These are phyloP conservation scores for Vinca minor DNA, from an alignment of 257 asterid species.

Conservation along the genomic window DNA sequence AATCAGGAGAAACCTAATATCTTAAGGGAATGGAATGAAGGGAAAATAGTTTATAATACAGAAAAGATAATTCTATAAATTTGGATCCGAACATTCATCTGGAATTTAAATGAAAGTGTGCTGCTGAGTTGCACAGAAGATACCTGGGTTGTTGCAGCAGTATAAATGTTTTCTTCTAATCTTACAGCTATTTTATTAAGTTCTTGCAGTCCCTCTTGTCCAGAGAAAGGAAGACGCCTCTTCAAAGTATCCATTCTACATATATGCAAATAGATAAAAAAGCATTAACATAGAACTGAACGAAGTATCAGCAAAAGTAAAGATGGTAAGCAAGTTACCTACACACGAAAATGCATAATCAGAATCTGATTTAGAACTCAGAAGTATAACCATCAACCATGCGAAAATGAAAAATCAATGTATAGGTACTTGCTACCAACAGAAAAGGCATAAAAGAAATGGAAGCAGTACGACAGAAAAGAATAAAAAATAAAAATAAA, in stretches of 20 bases:
- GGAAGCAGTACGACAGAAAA: no score
- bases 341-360: no score
- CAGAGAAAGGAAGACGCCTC: constrained; percentile 83
- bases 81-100: no score
- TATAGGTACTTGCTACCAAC: no score
- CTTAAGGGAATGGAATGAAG: background rate
- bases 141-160: constrained; percentile 81
- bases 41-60: background rate
- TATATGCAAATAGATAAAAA: constrained; percentile 4
- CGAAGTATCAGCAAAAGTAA: no score
- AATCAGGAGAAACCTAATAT: background rate
- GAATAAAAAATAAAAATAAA: no score
- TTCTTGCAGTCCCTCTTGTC: constrained; percentile 70
- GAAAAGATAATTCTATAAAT: background rate
- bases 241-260: constrained; percentile 80
- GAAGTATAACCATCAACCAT: background rate
- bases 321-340: no score
- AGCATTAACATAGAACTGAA: constrained; percentile 8
- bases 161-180: constrained; percentile 75
- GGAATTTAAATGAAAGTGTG: no score
- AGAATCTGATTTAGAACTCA: no score
- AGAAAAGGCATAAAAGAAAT: no score
- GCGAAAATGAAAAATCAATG: no score
- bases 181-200: constrained; percentile 75
- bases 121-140: constrained; percentile 1